Percentiles rank a stretch among this genome's conserved stretches.
phyloP scores from a whole-genome alignment of 2,329 filamentous ascomycete species.

The Botrytis sinoallii region DNA sequence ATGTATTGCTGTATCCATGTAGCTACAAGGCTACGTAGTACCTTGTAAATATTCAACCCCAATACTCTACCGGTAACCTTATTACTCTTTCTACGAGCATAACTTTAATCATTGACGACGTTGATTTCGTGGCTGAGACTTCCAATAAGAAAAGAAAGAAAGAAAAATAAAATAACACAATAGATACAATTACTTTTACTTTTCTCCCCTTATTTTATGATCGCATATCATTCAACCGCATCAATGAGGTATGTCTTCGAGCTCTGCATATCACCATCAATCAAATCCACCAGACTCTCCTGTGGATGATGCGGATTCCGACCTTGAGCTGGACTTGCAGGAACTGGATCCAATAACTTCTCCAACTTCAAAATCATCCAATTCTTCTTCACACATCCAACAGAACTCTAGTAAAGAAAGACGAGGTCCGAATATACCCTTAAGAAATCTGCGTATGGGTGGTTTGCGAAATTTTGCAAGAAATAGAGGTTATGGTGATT shows the following conservation, averaged over 20 bases:
- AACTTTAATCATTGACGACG: background rate
- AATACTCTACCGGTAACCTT: background rate
- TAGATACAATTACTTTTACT: background rate
- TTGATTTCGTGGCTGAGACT: slow-evolving; percentile 6
- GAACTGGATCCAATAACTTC: slow-evolving; percentile 65
- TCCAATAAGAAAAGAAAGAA: background rate
- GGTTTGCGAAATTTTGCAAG: slow-evolving; percentile 53
- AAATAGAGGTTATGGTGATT: slow-evolving; percentile 55
- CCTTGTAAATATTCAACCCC: background rate
- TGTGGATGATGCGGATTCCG: slow-evolving; percentile 68
- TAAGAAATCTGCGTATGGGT: slow-evolving; percentile 68
- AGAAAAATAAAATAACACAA: background rate
- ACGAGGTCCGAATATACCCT: slow-evolving; percentile 54
- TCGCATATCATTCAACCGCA: slow-evolving; percentile 28
- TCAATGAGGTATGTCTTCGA: slow-evolving; percentile 41
- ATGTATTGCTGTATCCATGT: background rate
- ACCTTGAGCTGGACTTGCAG: slow-evolving; percentile 73
- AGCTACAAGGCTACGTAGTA: background rate
- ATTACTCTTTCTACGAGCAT: background rate
- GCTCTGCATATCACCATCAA: slow-evolving; percentile 34
- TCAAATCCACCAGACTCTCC: slow-evolving; percentile 55
- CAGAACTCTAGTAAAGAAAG: slow-evolving; percentile 34
- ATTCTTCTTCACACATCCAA: slow-evolving; percentile 32
- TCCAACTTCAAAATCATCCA: slow-evolving; percentile 29
- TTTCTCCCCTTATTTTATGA: background rate